Evolutionary conservation across 1,139 yeast genomes (phyloP), one percentile per base, ranked within the genome.

Genomic region (Hyphopichia fennica): DNA sequence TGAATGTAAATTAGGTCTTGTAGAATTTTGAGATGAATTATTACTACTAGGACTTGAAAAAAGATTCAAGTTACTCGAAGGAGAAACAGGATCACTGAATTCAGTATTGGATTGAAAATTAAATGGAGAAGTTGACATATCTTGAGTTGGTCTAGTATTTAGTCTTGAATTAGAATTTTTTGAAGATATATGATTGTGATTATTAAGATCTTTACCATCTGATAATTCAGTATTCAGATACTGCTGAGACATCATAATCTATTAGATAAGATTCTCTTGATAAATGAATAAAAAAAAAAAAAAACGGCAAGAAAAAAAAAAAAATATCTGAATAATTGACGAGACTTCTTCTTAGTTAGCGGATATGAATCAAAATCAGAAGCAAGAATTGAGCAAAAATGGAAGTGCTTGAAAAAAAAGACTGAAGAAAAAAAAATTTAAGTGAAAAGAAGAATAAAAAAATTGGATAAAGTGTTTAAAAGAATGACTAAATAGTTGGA

Each of bases 401-500:
- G n/a, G n/a, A n/a, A n/a, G n/a, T n/a, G n/a, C n/a, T n/a, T n/a
- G n/a, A n/a, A n/a, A n/a, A n/a, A n/a, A n/a, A n/a, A n/a, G n/a
- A n/a, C n/a, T 13, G 15, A 27, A 27, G 11, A 27, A 29, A 4
- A 14, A 29, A n/a, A 10, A 14, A 29, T 8, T 8, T 8, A 25
- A 25, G 11, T 8, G 13, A 25, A 25, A n/a, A 25, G 13, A 10
- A 25, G 28, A 10, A 29, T n/a, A 29, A 29, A 29, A 29, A 29
- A 29, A 13, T 4, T n/a, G 14, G 14, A 14, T 7, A 25, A 10
- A 25, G 9, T 17, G 33, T 25, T 31, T 34, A 46, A 48, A 49
- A 33, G 52, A 49, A 47, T 42, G 52, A 49, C 52, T 48, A 39
- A 28, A 39, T 39, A 49, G 52, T 49, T 49, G 52, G 52, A 49